Conservation (phyloP, 1,139 yeast genomes). For the Blastobotrys persicus region DNA sequence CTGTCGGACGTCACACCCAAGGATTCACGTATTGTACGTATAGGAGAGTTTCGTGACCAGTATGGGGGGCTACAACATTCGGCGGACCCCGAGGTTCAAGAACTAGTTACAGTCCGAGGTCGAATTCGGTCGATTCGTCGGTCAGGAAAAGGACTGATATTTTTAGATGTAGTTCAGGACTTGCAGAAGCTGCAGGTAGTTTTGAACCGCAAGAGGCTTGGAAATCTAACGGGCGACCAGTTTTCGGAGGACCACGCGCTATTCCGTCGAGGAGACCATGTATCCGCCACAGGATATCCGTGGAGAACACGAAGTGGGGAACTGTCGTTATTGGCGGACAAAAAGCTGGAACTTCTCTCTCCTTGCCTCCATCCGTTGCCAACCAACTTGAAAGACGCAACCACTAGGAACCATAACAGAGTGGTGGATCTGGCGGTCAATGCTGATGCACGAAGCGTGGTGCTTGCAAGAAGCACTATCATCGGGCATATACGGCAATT, state of each 20-base stretch:
- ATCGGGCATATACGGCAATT: constrained; percentile 56
- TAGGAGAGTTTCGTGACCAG: constrained; percentile 28
- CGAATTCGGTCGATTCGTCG: constrained; percentile 54
- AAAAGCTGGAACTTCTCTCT: constrained; percentile 51
- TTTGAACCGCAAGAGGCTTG: constrained; percentile 51
- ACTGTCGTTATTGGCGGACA: constrained; percentile 61
- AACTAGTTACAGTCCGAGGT: constrained; percentile 48
- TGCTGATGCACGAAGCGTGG: constrained; percentile 45
- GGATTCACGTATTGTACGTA: constrained; percentile 15
- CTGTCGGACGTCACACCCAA: constrained; percentile 15
- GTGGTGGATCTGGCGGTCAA: constrained; percentile 74
- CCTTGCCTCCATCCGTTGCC: constrained; percentile 77
- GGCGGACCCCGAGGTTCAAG: constrained; percentile 16
- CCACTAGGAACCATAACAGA: constrained; percentile 62
- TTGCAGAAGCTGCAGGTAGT: constrained; percentile 55
- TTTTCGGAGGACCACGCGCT: constrained; percentile 38
- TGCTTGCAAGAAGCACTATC: constrained; percentile 55
- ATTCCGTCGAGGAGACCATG: constrained; percentile 68
- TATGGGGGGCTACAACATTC: constrained; percentile 18
- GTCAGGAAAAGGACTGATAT: constrained; percentile 65
- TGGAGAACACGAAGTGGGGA: constrained; percentile 77
- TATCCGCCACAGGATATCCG: constrained; percentile 64
- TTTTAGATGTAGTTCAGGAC: constrained; percentile 66
- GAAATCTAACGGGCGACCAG: constrained; percentile 20
- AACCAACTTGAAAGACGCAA: constrained; percentile 52